Evolutionary conservation across 2,329 filamentous ascomycete genomes (phyloP).

Genomic region (Fusarium illudens): DNA sequence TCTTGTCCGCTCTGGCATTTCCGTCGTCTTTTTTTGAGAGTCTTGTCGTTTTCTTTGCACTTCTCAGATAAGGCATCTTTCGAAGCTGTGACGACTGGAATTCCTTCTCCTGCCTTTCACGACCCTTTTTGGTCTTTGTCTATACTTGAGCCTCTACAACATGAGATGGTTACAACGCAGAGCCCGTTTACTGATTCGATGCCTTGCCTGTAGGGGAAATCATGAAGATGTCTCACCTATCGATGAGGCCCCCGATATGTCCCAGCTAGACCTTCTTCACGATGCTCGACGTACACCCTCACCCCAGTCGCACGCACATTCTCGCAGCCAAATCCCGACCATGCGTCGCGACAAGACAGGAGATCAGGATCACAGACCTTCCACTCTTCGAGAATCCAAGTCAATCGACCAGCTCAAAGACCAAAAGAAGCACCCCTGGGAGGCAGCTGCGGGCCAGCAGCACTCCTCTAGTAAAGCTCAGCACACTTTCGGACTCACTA

Average conservation of each 20-base stretch:
- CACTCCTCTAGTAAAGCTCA: conserved; percentile 8
- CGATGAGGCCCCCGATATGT: conserved; percentile 54
- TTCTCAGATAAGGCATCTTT: not conserved
- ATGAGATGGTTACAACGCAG: conserved; percentile 25
- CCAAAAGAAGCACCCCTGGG: conserved; percentile 33
- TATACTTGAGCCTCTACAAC: not conserved
- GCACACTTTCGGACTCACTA: conserved; percentile 37
- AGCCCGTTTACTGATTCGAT: conserved; percentile 33
- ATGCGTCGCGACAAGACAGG: conserved; percentile 62
- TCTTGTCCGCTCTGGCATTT: conserved; percentile 2
- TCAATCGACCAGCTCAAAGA: conserved; percentile 36
- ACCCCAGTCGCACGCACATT: conserved; percentile 21
- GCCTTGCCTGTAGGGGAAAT: conserved; percentile 38
- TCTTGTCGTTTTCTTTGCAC: not conserved
- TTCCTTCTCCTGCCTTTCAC: not conserved
- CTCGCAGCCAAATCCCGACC: conserved; percentile 58
- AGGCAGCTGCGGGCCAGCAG: conserved; percentile 8
- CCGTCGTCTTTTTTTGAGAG: not conserved
- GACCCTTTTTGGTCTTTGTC: not conserved
- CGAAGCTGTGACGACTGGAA: not conserved
- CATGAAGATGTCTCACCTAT: conserved; percentile 61
- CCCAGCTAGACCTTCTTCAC: conserved; percentile 42
- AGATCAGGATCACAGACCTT: conserved; percentile 51
- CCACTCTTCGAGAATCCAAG: conserved; percentile 51
- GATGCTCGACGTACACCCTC: conserved; percentile 25